phyloP scores from a whole-genome alignment of 305 asterid species.

The Coffea humblotiana region DNA sequence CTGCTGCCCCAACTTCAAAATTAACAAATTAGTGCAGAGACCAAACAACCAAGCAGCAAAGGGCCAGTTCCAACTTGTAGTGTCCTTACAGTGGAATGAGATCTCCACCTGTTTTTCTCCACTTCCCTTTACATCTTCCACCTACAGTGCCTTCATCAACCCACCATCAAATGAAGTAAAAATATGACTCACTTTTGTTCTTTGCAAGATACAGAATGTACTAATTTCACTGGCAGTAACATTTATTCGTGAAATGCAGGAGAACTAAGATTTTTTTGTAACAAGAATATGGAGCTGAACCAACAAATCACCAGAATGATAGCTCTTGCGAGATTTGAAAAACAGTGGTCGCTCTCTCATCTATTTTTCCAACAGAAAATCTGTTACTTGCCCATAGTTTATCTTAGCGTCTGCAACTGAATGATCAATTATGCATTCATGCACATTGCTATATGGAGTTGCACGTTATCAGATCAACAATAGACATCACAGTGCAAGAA shows the following conservation, averaged over 20 bases:
- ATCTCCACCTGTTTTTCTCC: not conserved
- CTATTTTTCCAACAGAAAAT: slow-evolving; percentile 3
- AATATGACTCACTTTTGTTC: not conserved
- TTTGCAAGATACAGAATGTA: not conserved
- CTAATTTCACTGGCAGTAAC: not conserved
- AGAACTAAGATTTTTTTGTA: no score
- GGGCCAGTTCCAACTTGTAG: slow-evolving; percentile 8
- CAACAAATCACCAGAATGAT: slow-evolving; percentile 12
- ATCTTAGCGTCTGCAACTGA: not conserved
- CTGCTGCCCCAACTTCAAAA: not conserved
- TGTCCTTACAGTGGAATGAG: slow-evolving; percentile 27
- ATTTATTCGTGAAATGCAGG: no score
- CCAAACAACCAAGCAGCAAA: slow-evolving; percentile 1
- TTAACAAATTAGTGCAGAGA: not conserved
- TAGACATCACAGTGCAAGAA: not conserved
- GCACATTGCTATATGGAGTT: not conserved
- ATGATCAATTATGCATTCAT: slow-evolving; percentile 5
- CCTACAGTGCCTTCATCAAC: slow-evolving; percentile 18
- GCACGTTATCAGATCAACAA: not conserved
- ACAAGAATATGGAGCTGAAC: slow-evolving; percentile 9
- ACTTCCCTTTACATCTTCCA: not conserved
- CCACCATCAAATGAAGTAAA: not conserved
- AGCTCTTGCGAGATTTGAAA: not conserved
- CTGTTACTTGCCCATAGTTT: not conserved
- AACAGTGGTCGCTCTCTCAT: slow-evolving; percentile 1